Percentiles rank a stretch among this genome's conserved stretches.
phyloP scores from a whole-genome alignment of 306 rosid genomes.

The Carpinus fangiana region DNA sequence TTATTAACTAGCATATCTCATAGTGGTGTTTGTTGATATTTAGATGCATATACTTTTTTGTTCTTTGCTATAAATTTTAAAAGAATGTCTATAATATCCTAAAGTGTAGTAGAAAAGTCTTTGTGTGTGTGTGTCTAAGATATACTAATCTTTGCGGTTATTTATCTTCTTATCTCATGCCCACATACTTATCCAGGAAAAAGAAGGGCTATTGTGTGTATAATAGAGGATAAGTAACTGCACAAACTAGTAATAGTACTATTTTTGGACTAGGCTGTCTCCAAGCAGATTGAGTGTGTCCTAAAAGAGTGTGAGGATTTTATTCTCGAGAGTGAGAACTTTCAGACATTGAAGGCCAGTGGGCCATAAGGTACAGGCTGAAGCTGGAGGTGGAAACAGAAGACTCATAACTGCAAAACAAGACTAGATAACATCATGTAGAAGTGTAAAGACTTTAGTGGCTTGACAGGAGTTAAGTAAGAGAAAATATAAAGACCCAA shows the following conservation, averaged over 20 bases:
- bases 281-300: background rate
- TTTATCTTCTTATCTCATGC: background rate
- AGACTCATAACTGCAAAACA: background rate
- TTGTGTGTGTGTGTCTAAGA: background rate
- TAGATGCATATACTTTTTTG: background rate
- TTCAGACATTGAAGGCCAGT: background rate
- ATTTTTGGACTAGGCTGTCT: slow-evolving; percentile 14
- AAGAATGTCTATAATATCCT: background rate
- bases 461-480: background rate
- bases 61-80: background rate
- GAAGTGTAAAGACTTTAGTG: background rate
- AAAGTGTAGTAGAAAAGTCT: background rate
- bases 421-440: background rate
- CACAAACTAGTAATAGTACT: slow-evolving; percentile 15
- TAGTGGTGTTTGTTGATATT: background rate
- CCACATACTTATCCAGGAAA: background rate
- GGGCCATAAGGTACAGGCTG: background rate
- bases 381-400: background rate
- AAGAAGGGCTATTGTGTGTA: background rate
- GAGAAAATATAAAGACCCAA: background rate
- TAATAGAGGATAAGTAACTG: slow-evolving; percentile 8
- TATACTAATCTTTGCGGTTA: background rate
- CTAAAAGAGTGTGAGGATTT: background rate
- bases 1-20: background rate
- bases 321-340: background rate